phyloP scores from a whole-genome alignment of 2,329 filamentous ascomycete species.

The Coniochaeta ligniaria region DNA sequence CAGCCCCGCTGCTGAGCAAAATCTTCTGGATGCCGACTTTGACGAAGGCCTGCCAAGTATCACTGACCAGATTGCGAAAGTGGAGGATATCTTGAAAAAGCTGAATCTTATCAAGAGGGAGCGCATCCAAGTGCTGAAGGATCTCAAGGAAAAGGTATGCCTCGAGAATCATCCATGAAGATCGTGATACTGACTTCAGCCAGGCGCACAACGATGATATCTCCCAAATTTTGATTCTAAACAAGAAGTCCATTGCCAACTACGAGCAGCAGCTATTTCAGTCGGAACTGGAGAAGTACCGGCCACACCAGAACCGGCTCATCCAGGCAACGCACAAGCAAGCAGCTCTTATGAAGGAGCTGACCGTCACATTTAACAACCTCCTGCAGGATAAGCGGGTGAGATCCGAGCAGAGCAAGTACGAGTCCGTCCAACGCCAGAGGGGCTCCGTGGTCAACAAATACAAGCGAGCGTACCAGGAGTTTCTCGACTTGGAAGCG shows the following conservation, averaged over 20 bases:
- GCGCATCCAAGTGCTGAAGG: slow-evolving; percentile 84
- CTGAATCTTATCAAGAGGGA: slow-evolving; percentile 89
- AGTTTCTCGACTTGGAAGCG: slow-evolving; percentile 82
- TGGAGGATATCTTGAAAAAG: slow-evolving; percentile 88
- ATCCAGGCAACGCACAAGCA: slow-evolving; percentile 95
- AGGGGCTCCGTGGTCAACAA: slow-evolving; percentile 72
- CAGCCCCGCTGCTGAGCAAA: slow-evolving; percentile 63
- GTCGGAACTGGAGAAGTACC: slow-evolving; percentile 94
- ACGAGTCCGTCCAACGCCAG: slow-evolving; percentile 80
- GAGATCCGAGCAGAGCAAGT: slow-evolving; percentile 88
- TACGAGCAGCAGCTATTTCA: slow-evolving; percentile 92
- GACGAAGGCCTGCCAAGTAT: slow-evolving; percentile 74
- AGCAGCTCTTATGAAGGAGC: slow-evolving; percentile 85
- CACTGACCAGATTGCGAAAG: slow-evolving; percentile 77
- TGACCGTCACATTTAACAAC: slow-evolving; percentile 79
- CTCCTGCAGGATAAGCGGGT: slow-evolving; percentile 92
- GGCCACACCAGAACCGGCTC: slow-evolving; percentile 83
- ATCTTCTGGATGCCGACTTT: slow-evolving; percentile 87
- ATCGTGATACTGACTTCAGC: slow-evolving; percentile 8
- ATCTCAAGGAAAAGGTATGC: slow-evolving; percentile 90
- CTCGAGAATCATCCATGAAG: background rate
- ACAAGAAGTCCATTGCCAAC: slow-evolving; percentile 92
- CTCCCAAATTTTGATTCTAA: slow-evolving; percentile 91
- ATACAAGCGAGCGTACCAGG: slow-evolving; percentile 88
- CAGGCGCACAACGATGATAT: slow-evolving; percentile 96